Conservation (phyloP, 345 rosid genomes). For the Citrus mangshanensis region DNA sequence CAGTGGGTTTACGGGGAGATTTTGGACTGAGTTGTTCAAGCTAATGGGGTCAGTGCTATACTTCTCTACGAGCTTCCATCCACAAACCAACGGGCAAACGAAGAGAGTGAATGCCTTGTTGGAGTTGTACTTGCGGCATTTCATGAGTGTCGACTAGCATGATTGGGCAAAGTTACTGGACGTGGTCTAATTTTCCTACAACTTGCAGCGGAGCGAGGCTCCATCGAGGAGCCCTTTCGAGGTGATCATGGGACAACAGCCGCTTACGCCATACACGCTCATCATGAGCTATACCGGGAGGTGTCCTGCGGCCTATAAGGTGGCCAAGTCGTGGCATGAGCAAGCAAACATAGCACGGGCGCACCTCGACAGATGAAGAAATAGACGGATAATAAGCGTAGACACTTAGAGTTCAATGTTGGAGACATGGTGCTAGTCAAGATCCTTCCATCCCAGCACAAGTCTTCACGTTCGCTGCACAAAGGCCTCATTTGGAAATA, state of each 20-base stretch:
- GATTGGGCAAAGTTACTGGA: not conserved
- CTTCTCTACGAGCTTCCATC: not conserved
- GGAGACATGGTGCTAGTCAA: too few relatives aligned
- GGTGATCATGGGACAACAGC: too few relatives aligned
- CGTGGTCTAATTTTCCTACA: constrained; percentile 6
- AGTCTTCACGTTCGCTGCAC: not conserved
- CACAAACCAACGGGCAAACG: not conserved
- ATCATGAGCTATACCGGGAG: rapidly evolving
- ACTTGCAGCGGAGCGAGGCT: not conserved
- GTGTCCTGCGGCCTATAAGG: not conserved
- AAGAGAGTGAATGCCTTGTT: not conserved
- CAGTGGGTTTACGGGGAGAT: not conserved
- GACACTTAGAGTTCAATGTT: too few relatives aligned
- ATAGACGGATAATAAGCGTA: too few relatives aligned
- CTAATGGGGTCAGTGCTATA: not conserved
- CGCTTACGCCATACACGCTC: rapidly evolving
- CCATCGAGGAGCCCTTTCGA: not conserved
- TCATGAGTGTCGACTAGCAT: not conserved
- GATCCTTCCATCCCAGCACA: not conserved
- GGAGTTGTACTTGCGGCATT: not conserved
- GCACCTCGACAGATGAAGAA: not conserved
- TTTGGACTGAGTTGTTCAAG: not conserved
- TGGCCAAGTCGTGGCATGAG: not conserved
- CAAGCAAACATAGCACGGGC: not conserved
- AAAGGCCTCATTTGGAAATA: rapidly evolving